Evolutionary conservation across 78 protist species (phyloP).

Genomic region (Parvularia atlantis): DNA sequence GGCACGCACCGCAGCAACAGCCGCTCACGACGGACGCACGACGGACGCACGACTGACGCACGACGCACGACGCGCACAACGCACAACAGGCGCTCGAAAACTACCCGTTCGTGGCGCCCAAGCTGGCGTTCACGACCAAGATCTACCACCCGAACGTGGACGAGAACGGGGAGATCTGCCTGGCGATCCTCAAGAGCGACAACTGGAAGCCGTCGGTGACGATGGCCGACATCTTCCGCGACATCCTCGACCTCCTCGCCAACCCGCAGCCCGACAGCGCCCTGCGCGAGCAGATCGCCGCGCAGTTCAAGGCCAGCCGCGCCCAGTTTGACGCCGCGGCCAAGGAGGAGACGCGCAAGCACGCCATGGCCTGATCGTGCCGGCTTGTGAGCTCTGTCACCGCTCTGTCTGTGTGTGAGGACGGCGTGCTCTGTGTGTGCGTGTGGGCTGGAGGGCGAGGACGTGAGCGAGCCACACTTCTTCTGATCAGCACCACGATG

Average conservation of each 20-base stretch:
- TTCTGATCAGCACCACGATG: too few species aligned
- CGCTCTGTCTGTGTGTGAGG: too few species aligned
- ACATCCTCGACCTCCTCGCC: slow-evolving; percentile 74
- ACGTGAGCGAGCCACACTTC: too few species aligned
- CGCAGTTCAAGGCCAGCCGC: slow-evolving; percentile 59
- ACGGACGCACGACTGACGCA: too few species aligned
- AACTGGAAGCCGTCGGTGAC: slow-evolving; percentile 96
- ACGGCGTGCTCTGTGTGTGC: too few species aligned
- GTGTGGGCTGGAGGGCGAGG: too few species aligned
- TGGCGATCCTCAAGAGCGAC: slow-evolving; percentile 82
- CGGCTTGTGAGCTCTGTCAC: too few species aligned
- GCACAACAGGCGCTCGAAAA: too few species aligned
- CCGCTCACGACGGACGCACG: too few species aligned
- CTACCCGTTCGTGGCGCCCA: neutral
- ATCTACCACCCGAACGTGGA: slow-evolving; percentile 95
- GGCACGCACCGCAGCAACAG: too few species aligned
- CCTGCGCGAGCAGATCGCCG: slow-evolving; percentile 84
- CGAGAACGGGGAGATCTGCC: slow-evolving; percentile 90
- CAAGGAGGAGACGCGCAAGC: slow-evolving; percentile 71
- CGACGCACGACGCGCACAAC: too few species aligned
- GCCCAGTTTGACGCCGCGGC: slow-evolving; percentile 54
- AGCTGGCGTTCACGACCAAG: slow-evolving; percentile 72
- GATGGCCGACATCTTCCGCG: slow-evolving; percentile 67
- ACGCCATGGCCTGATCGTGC: slow-evolving; percentile 20
- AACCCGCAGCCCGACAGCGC: slow-evolving; percentile 95